phyloP scores from a whole-genome alignment of 2,329 filamentous ascomycete genomes.

The Exophiala mesophila region DNA sequence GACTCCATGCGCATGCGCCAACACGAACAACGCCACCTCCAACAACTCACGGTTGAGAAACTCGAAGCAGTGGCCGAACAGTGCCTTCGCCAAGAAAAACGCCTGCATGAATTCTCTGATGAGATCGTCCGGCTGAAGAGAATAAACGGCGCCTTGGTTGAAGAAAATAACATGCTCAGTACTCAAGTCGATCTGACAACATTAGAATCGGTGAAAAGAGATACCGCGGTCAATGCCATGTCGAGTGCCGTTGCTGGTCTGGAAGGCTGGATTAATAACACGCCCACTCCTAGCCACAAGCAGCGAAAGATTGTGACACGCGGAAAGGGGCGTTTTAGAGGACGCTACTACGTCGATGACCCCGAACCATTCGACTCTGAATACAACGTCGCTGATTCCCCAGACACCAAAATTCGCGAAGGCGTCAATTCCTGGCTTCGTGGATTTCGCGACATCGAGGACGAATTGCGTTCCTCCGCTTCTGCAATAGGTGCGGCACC shows the following conservation, averaged over 20 bases:
- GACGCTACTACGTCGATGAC: slow-evolving; percentile 25
- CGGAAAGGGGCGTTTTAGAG: slow-evolving; percentile 27
- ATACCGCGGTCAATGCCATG: slow-evolving; percentile 27
- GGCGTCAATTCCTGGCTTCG: slow-evolving; percentile 41
- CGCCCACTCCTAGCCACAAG: slow-evolving; percentile 12
- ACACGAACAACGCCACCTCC: slow-evolving; percentile 25
- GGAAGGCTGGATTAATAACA: slow-evolving; percentile 28
- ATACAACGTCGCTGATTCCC: slow-evolving; percentile 3
- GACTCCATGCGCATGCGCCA: slow-evolving; percentile 26
- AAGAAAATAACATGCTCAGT: slow-evolving; percentile 18
- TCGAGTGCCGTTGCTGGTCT: slow-evolving; percentile 26
- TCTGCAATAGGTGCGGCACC: background rate
- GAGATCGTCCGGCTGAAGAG: slow-evolving; percentile 17
- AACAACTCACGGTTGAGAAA: slow-evolving; percentile 23
- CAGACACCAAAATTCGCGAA: slow-evolving; percentile 29
- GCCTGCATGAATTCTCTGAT: slow-evolving; percentile 17
- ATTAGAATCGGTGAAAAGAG: slow-evolving; percentile 17
- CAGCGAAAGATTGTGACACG: slow-evolving; percentile 18
- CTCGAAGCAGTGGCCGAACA: slow-evolving; percentile 24
- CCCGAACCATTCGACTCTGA: slow-evolving; percentile 1
- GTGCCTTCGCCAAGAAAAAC: slow-evolving; percentile 22
- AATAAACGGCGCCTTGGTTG: slow-evolving; percentile 15
- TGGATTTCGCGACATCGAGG: slow-evolving; percentile 40
- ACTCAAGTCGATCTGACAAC: slow-evolving; percentile 11
- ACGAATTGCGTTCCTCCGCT: slow-evolving; percentile 30